phyloP scores from a whole-genome alignment of 2,329 filamentous ascomycete genomes.

The Thelonectria rubi region DNA sequence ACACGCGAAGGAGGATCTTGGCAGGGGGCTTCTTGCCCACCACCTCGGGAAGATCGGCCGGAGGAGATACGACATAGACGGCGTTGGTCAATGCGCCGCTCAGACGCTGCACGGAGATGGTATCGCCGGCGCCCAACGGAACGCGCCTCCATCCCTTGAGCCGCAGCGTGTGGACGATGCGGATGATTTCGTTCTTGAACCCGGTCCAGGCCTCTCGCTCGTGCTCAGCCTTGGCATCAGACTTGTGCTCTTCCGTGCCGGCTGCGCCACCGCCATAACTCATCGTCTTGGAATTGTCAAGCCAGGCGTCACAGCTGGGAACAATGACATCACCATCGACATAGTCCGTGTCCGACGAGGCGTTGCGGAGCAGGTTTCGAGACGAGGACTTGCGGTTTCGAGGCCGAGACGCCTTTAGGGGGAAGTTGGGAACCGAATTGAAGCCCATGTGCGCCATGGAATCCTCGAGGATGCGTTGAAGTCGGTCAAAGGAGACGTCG shows the following conservation, averaged over 20 bases:
- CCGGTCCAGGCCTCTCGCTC: constrained; percentile 80
- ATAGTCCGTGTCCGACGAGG: constrained; percentile 87
- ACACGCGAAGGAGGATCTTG: constrained; percentile 89
- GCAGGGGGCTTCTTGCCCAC: constrained; percentile 57
- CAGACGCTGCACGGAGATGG: constrained; percentile 76
- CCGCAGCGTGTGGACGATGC: constrained; percentile 85
- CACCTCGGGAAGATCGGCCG: constrained; percentile 62
- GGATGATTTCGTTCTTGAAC: constrained; percentile 93
- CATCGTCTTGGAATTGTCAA: constrained; percentile 92
- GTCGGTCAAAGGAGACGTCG: constrained; percentile 77
- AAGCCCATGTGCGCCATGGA: constrained; percentile 66
- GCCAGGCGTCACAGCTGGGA: constrained; percentile 81
- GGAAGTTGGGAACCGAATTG: constrained; percentile 54
- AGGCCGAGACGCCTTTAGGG: constrained; percentile 54
- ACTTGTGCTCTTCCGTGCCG: constrained; percentile 52
- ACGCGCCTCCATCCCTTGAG: constrained; percentile 93
- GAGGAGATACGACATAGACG: constrained; percentile 92
- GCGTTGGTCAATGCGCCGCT: constrained; percentile 96
- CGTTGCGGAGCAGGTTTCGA: constrained; percentile 53
- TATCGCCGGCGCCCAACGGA: constrained; percentile 73
- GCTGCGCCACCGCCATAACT: constrained; percentile 69
- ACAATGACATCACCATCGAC: constrained; percentile 83
- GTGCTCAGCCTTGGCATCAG: constrained; percentile 62
- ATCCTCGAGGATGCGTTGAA: constrained; percentile 82
- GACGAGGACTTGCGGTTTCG: constrained; percentile 48